Evolutionary conservation across 352 stramenopile genomes (phyloP).

Genomic region (Elongisporangium anandrum): DNA sequence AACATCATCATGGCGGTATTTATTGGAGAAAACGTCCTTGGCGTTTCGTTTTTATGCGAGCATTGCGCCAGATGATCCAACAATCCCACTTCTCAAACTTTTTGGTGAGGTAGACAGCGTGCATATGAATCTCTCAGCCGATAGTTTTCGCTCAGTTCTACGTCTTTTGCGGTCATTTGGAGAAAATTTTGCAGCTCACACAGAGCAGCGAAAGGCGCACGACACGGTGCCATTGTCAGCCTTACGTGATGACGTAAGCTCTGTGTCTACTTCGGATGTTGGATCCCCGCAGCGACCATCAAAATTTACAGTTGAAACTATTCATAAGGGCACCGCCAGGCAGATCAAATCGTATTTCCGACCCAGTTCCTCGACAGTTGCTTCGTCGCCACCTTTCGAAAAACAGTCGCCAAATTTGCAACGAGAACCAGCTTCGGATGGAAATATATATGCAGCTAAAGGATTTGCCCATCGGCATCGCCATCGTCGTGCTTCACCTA

Average conservation of each 20-base stretch:
- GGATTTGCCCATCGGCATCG: background rate
- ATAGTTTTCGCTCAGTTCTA: slow-evolving; percentile 55
- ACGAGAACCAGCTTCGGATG: background rate
- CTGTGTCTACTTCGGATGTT: background rate
- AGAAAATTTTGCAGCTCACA: slow-evolving; percentile 53
- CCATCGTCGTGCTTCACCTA: slow-evolving; percentile 1
- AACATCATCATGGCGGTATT: slow-evolving; percentile 38
- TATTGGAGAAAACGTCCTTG: slow-evolving; percentile 74
- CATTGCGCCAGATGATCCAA: slow-evolving; percentile 71
- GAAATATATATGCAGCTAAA: background rate
- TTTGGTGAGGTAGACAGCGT: slow-evolving; percentile 67
- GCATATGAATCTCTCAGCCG: slow-evolving; percentile 62
- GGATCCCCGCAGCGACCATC: background rate
- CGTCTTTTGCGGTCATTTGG: slow-evolving; percentile 63
- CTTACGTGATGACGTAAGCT: background rate
- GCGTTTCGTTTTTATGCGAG: slow-evolving; percentile 73
- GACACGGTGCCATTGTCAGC: background rate
- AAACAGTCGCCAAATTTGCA: background rate
- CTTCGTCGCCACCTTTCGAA: background rate
- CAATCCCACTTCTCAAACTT: slow-evolving; percentile 73
- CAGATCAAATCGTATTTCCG: background rate
- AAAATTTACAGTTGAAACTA: background rate
- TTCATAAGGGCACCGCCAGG: background rate
- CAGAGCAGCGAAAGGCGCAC: slow-evolving; percentile 13
- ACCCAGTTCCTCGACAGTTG: background rate